Evolutionary conservation across 164 flowering plant genomes (phyloP).

Genomic region (Euptelea pleiosperma): DNA sequence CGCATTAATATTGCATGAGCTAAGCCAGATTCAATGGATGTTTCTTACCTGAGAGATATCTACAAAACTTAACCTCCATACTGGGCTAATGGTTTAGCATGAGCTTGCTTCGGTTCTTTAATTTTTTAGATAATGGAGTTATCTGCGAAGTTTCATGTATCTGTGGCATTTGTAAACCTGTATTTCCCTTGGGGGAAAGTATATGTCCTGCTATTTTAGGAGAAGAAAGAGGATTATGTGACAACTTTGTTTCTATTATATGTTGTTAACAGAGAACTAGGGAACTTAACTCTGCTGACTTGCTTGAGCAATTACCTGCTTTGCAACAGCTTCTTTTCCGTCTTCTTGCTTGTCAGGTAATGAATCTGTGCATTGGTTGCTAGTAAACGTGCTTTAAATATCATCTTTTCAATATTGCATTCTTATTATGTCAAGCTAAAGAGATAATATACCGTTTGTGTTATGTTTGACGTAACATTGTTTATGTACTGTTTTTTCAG

Average conservation of each 20-base stretch:
- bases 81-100: slow-evolving; percentile 1
- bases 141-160: too few species aligned
- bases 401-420: not conserved
- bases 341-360: slow-evolving; percentile 52
- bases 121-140: not conserved
- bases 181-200: not conserved
- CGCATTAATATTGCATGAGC: not conserved
- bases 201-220: not conserved
- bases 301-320: slow-evolving; percentile 48
- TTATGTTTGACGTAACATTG: slow-evolving; percentile 5
- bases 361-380: slow-evolving; percentile 1
- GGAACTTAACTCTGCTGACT: slow-evolving; percentile 21
- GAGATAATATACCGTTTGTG: not conserved
- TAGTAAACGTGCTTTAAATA: not conserved
- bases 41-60: not conserved
- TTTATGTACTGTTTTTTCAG: slow-evolving; percentile 29
- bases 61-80: not conserved
- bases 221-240: not conserved
- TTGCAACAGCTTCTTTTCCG: slow-evolving; percentile 53
- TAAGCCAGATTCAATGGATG: too few species aligned
- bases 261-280: slow-evolving; percentile 31
- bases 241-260: not conserved
- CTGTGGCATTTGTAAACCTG: not conserved
- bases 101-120: not conserved
- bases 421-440: not conserved